phyloP scores from a whole-genome alignment of 495 filamentous ascomycete species.

The Penicillium malachiteum region DNA sequence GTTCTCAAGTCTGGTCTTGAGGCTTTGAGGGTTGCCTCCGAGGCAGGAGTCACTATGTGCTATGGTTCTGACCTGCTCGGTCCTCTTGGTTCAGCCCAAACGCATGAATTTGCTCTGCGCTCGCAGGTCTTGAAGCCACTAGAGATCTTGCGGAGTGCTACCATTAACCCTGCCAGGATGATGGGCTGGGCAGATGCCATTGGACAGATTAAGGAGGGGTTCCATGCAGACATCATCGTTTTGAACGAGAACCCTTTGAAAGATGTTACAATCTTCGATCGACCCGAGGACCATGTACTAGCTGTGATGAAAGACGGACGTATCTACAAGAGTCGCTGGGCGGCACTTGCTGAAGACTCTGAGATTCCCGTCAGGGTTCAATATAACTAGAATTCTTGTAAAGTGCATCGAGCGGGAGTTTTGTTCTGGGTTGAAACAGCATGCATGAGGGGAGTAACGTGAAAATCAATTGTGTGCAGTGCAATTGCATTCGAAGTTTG shows the following conservation, averaged over 20 bases:
- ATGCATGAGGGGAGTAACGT: conserved; percentile 43
- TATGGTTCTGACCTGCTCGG: conserved; percentile 56
- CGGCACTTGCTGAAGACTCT: conserved; percentile 31
- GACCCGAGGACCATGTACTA: conserved; percentile 42
- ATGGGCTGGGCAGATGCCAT: conserved; percentile 40
- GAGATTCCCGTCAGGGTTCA: conserved; percentile 27
- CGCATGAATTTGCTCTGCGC: conserved; percentile 49
- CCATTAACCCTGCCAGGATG: conserved; percentile 49
- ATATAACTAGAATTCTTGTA: background rate
- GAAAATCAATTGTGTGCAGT: no score
- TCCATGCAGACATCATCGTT: conserved; percentile 44
- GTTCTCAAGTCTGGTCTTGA: conserved; percentile 46
- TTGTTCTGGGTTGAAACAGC: conserved; percentile 51
- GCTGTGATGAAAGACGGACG: conserved; percentile 52
- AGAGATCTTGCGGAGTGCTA: conserved; percentile 51
- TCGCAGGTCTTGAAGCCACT: conserved; percentile 38
- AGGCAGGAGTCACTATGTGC: conserved; percentile 53
- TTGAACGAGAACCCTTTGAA: conserved; percentile 49
- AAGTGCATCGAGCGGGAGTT: background rate
- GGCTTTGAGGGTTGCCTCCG: conserved; percentile 41
- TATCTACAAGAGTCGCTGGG: conserved; percentile 45
- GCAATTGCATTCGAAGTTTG: no score
- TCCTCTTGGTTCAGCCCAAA: conserved; percentile 45
- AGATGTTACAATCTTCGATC: conserved; percentile 50
- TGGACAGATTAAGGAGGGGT: conserved; percentile 43